Evolutionary conservation across 331 rosid species (phyloP), one percentile per base, ranked within the genome.

Genomic region (Erythrophleum ivorense): DNA sequence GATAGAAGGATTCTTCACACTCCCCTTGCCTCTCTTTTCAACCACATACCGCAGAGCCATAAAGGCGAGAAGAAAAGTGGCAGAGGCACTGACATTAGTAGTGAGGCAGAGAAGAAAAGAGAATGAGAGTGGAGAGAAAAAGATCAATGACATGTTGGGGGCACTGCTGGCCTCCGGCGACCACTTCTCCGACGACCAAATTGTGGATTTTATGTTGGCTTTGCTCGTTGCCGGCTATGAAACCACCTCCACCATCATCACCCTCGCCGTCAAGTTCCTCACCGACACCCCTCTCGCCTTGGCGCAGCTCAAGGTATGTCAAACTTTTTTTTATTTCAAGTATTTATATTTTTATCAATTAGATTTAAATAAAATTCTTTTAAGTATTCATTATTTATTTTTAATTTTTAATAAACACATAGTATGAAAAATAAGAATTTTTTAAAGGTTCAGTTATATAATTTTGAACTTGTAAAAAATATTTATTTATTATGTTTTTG

Each of bases 221-320:
- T 78, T 95, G 82, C 90, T 95, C 7, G 98, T 95, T 13, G 99
- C 96, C 14, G 98, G 99, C 78, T 95, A 93, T 10, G 99, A 95
- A 80, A 95, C 97, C 48, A 96, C 99, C 64, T 94, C 99, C 2
- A 94, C 99, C 2, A 89, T 90, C 45, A 96, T 96, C 97, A 96
- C 99, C 53, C 99, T 96, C 18, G 98, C 99, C 24, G 87, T 96
- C n/a, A 96, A 96, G 88, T 96, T 96, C 79, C 91, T 96, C 80
- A 92, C 95, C 2, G 99, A 93, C 79, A 91, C 98, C 53, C 99
- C 98, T 68, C 86, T 88, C 4, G 99, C 98, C 79, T 77, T 91
- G 64, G 96, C 94, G 69, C 97, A 96, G 57, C 93, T 96, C 73
- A 89, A 91, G 99, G 99, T 96, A 59, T 43, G 1, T 65, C 15